Base-by-base conservation (phyloP, 2,329 filamentous ascomycete genomes). In the Amauroascus verrucosus region DNA sequence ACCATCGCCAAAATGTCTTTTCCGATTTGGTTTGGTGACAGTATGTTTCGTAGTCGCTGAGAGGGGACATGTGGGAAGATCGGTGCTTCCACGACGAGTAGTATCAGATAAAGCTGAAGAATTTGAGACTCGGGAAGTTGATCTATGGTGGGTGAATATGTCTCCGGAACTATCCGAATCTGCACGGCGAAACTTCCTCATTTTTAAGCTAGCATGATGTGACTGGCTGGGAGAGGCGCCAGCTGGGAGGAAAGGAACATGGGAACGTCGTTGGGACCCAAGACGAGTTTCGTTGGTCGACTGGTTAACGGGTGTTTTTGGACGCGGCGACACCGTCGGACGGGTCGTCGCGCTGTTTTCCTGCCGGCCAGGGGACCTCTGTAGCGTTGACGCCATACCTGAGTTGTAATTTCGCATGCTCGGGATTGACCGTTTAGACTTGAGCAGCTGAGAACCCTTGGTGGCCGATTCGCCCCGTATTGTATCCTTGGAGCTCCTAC, bases 1-100 rank as follows among this genome's bases (percentile, higher is more conserved):
- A 14, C 93, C 93, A 67, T 96, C 88, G 11, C 93, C 93, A 71
- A 94, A 98, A 62, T 87, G 82, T 44, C 83, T 79, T 56, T 77
- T 75, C 38, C 82, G 77, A 33, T 80, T 77, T 2, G 88, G 88
- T 66, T 84, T 86, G 58, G 80, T 90, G 55, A 95, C 72, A 45
- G 85, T 83, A 59, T 85, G 81, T 74, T 84, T 85, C 6, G 77
- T 72, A 48, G 77, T 74, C 51, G 79, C 77, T 48, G 74, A 68
- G 28, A 78, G 64, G 18, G 74, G 68, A 51, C 77, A 75, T 26
- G 77, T 71, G 48, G 75, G 76, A 52, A 75, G 60, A 51, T 75
- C 75, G 51, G 64, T 71, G 51, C 71, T 67, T 58, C 65, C 66
- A 46, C 68, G 61, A 26, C 75, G 72, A 7, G 77, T 73, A 22